Evolutionary conservation across 441 rosid species (phyloP).

Genomic region (Erodium chrysanthum): DNA sequence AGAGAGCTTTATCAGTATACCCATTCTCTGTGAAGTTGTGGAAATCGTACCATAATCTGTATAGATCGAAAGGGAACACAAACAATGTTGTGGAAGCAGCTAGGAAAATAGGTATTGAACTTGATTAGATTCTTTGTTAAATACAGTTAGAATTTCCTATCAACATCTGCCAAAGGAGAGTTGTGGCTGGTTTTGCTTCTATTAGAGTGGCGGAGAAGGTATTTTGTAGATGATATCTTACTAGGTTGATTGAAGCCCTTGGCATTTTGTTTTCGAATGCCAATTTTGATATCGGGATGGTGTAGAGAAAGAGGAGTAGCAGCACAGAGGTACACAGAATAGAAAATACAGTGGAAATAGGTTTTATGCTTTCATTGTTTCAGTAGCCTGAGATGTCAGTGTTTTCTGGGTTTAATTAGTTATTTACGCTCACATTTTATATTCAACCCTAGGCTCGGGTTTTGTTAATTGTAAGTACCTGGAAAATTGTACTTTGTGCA

Average conservation of each 20-base stretch:
- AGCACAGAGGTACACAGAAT: slow-evolving; percentile 16
- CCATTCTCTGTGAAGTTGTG: slow-evolving; percentile 64
- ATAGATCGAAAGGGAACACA: slow-evolving; percentile 24
- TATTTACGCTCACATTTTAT: neutral
- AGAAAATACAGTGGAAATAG: slow-evolving; percentile 16
- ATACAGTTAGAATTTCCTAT: slow-evolving; percentile 9
- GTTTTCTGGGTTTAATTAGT: neutral
- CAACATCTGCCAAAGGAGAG: neutral
- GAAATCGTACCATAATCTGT: slow-evolving; percentile 35
- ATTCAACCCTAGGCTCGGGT: neutral
- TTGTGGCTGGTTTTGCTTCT: slow-evolving; percentile 15
- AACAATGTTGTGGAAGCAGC: slow-evolving; percentile 42
- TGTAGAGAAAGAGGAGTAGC: slow-evolving; percentile 16
- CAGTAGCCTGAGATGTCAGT: neutral
- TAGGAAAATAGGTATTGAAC: slow-evolving; percentile 44
- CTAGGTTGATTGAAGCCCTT: slow-evolving; percentile 6
- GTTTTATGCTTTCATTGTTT: slow-evolving; percentile 11
- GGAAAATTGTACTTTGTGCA: slow-evolving; percentile 4
- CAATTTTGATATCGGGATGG: slow-evolving; percentile 14
- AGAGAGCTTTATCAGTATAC: slow-evolving; percentile 50
- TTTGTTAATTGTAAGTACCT: slow-evolving; percentile 15
- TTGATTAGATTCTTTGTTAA: slow-evolving; percentile 22
- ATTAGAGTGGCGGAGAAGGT: neutral
- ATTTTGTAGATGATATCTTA: slow-evolving; percentile 11
- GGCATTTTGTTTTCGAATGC: slow-evolving; percentile 7